These are phyloP conservation scores for Backusella tarrabulga DNA, from an alignment of 192 early-diverging fungal species.

Conservation along the genomic window DNA sequence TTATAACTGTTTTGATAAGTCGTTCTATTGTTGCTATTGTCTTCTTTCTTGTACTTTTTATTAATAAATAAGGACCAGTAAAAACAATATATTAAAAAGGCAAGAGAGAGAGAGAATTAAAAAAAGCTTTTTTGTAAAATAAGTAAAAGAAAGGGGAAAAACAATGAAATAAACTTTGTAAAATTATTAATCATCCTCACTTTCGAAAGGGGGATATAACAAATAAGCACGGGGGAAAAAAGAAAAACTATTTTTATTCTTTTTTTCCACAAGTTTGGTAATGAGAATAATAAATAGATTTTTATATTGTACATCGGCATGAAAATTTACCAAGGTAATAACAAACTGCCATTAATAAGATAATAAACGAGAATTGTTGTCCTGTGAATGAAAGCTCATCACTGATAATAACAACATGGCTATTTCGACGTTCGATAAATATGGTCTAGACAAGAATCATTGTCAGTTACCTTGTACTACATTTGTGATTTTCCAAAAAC, in stretches of 20 bases:
- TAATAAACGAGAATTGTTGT: constrained; percentile 30
- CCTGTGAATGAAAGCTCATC: constrained; percentile 38
- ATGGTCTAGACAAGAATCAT: constrained; percentile 5
- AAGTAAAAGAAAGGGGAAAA: background rate
- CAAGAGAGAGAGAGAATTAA: background rate
- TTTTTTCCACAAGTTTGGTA: background rate
- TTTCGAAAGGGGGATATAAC: background rate
- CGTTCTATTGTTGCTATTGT: background rate
- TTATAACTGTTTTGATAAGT: background rate
- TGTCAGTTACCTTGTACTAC: background rate
- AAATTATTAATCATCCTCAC: background rate
- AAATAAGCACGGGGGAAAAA: constrained; percentile 1
- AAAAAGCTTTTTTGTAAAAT: background rate
- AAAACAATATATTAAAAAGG: background rate
- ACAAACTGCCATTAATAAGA: constrained; percentile 32
- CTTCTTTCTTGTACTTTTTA: background rate
- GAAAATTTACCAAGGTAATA: constrained; percentile 43
- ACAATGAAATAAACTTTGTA: background rate
- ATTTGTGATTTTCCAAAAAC: background rate
- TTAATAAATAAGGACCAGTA: background rate
- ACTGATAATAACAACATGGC: constrained; percentile 27
- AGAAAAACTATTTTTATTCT: background rate
- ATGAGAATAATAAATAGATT: background rate
- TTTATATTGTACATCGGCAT: constrained; percentile 20
- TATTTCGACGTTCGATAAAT: background rate